A percentile compares a stretch with the other conserved stretches of the same genome.
Conservation (phyloP, 805 yeast genomes). For the Ogataea corticis region DNA sequence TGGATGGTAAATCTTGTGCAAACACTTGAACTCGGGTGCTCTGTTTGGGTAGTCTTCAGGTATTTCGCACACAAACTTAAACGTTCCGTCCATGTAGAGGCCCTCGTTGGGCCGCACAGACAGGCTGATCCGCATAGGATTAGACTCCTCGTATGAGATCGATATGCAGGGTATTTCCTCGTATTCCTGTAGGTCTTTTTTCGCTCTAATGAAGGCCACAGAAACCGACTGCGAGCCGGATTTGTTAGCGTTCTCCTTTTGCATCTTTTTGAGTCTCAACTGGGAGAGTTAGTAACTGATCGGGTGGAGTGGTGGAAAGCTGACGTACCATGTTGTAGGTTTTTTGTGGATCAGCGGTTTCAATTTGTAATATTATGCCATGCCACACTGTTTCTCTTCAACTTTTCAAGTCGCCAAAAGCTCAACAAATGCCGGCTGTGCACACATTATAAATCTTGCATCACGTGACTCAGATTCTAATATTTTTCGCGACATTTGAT, state of each 20-base stretch:
- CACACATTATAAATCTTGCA: no score
- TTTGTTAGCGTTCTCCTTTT: slow-evolving; percentile 25
- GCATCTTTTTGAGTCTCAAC: slow-evolving; percentile 35
- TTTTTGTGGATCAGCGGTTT: no score
- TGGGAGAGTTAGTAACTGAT: no score
- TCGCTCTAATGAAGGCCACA: slow-evolving; percentile 75
- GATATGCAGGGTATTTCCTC: slow-evolving; percentile 57
- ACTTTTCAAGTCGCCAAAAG: no score
- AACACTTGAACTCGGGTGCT: slow-evolving; percentile 81
- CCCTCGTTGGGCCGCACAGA: slow-evolving; percentile 70
- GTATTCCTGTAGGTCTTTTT: slow-evolving; percentile 73
- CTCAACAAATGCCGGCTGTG: no score
- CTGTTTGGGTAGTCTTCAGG: slow-evolving; percentile 84
- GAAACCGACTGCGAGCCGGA: slow-evolving; percentile 23
- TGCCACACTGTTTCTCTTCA: no score
- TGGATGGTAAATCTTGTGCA: slow-evolving; percentile 83
- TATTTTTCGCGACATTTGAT: slow-evolving; percentile 8
- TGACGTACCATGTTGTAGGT: slow-evolving; percentile 10
- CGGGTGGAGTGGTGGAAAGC: not conserved
- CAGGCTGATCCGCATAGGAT: slow-evolving; percentile 63
- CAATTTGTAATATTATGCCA: no score
- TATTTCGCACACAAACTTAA: slow-evolving; percentile 65
- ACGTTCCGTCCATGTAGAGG: slow-evolving; percentile 65
- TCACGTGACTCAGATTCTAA: not conserved
- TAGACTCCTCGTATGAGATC: slow-evolving; percentile 47